These are phyloP conservation scores for Mediolabrus comicus DNA, from an alignment of 108 stramenopile species.

Conservation along the genomic window DNA sequence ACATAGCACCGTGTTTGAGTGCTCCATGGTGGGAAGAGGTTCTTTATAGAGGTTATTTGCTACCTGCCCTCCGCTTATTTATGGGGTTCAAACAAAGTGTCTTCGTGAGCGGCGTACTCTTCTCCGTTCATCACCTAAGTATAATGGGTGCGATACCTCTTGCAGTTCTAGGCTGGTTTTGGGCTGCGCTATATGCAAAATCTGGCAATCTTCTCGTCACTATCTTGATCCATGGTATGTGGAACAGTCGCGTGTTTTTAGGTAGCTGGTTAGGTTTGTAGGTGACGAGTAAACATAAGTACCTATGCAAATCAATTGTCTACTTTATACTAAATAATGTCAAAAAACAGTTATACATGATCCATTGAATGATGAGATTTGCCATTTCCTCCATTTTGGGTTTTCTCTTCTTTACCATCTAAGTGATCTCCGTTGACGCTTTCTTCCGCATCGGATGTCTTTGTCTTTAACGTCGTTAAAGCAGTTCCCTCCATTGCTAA, in stretches of 20 bases:
- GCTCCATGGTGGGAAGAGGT: constrained; percentile 96
- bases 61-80: constrained; percentile 62
- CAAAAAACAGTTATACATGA: background rate
- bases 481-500: background rate
- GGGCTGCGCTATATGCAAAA: constrained; percentile 84
- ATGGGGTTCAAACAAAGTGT: constrained; percentile 58
- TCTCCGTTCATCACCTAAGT: constrained; percentile 87
- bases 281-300: background rate
- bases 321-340: no score
- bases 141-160: constrained; percentile 82
- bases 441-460: background rate
- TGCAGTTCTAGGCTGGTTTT: constrained; percentile 84
- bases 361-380: background rate
- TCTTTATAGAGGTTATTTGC: constrained; percentile 88
- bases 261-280: constrained; percentile 91
- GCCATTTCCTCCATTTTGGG: no score
- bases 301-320: background rate
- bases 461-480: background rate
- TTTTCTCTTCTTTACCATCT: no score
- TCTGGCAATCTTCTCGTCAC: constrained; percentile 84
- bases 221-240: constrained; percentile 90
- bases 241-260: constrained; percentile 92
- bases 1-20: constrained; percentile 89
- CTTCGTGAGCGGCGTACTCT: constrained; percentile 76
- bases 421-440: no score